Base-by-base conservation (phyloP, 805 yeast genomes). In the Blastobotrys muscicola region DNA sequence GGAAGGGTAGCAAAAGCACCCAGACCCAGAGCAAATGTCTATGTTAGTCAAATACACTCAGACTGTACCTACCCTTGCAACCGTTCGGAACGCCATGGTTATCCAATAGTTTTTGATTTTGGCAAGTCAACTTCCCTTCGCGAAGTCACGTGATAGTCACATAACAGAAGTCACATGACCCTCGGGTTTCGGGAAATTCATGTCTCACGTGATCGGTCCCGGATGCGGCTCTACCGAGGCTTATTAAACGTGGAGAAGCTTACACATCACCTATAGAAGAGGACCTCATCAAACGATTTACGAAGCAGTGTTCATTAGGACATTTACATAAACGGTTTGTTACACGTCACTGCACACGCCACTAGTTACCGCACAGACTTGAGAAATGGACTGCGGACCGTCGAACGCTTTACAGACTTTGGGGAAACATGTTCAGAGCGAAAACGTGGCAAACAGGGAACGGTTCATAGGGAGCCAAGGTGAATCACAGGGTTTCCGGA, bases 401-500 rank as follows among this genome's bases (percentile, higher is more conserved):
- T 53, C 56, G 2, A 54, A 52, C 38, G 55, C 61, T 4, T 49
- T 57, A 20, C 58, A 56, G 37, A 52, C 43, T 36, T 43, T 57
- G 8, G 49, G 52, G n/a, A 57, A 57, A 43, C 61, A 57, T 31
- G 44, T 49, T 6, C 33, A 43, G 4, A 46, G 48, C 5, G 49
- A 53, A 38, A 29, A n/a, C 36, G 15, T 23, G 23, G 26, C 30
- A 39, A 36, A 15, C 14, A 20, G 39, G 33, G 44, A 50, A 30
- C 48, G 54, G 39, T 39, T 47, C 23, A 44, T 46, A 14, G 30
- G 11, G 29, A 36, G 4, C 26, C 26, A 20, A 20, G 26, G 26
- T 20, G 9, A 9, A 15, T 11, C 39, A 20, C n/a, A 9, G 12
- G n/a, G 33, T n/a, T 16, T 38, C 14, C 5, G 9, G 41, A 30